A percentile compares a stretch with the other conserved stretches of the same genome.
Evolutionary conservation across 768 basidiomycete species (phyloP).

Genomic region (Pleurotus salmoneostramineus): DNA sequence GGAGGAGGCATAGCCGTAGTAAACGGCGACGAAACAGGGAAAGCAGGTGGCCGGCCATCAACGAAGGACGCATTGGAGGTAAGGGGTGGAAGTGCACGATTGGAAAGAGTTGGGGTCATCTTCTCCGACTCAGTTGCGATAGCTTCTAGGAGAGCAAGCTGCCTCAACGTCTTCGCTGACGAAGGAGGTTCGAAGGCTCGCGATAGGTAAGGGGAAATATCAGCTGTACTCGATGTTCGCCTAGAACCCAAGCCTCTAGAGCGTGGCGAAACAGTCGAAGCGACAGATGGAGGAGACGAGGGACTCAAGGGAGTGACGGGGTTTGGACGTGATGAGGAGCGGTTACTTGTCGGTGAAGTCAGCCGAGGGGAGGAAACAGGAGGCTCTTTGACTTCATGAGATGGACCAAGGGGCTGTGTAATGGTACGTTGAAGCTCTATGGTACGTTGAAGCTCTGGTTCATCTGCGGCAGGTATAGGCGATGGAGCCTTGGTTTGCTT

Average conservation of each 20-base stretch:
- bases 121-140: constrained; percentile 72
- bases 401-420: too few species aligned
- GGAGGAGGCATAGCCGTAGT: too few species aligned
- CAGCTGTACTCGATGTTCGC: constrained; percentile 48
- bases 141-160: constrained; percentile 65
- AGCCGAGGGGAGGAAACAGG: background rate
- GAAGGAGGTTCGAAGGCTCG: constrained; percentile 49
- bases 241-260: constrained; percentile 22
- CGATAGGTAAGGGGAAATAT: constrained; percentile 68
- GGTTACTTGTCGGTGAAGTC: background rate
- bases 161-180: constrained; percentile 63
- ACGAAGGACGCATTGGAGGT: background rate
- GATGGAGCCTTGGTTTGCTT: constrained; percentile 7
- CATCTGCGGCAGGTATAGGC: background rate
- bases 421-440: too few species aligned
- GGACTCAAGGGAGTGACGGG: constrained; percentile 3
- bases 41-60: constrained; percentile 11
- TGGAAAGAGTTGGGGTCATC: constrained; percentile 40
- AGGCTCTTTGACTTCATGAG: too few species aligned
- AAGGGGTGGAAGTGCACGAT: constrained; percentile 10
- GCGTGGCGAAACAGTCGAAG: constrained; percentile 19
- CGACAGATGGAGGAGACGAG: constrained; percentile 13
- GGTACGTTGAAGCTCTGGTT: too few species aligned
- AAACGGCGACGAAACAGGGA: constrained; percentile 14
- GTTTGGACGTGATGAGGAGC: background rate